Conservation (phyloP, 805 yeast genomes). For the Lipomyces chichibuensis region DNA sequence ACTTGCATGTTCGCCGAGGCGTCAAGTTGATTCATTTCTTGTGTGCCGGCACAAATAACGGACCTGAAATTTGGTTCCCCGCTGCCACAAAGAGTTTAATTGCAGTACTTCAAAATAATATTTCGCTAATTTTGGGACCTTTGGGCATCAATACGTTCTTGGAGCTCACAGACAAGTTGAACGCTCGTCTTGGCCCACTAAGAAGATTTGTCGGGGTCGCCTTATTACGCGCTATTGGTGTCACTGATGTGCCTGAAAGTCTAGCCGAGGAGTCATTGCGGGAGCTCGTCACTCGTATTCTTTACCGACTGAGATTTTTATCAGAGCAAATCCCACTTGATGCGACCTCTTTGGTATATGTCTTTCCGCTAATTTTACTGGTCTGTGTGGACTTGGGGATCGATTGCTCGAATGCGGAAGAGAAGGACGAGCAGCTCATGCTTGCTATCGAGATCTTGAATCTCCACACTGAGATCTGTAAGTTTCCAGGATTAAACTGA, state of each 20-base stretch:
- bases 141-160: slow-evolving; percentile 57
- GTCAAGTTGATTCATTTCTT: slow-evolving; percentile 58
- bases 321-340: slow-evolving; percentile 75
- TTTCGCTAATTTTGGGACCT: slow-evolving; percentile 49
- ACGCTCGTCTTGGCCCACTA: slow-evolving; percentile 55
- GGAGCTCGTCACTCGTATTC: slow-evolving; percentile 62
- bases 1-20: slow-evolving; percentile 52
- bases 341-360: slow-evolving; percentile 65
- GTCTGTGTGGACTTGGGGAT: slow-evolving; percentile 69
- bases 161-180: slow-evolving; percentile 55
- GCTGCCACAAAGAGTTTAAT: slow-evolving; percentile 59
- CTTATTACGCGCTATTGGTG: slow-evolving; percentile 58
- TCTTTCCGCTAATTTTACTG: slow-evolving; percentile 71
- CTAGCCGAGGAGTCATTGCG: slow-evolving; percentile 56
- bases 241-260: slow-evolving; percentile 47
- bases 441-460: slow-evolving; percentile 47
- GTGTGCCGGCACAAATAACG: slow-evolving; percentile 65
- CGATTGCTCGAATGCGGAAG: slow-evolving; percentile 57
- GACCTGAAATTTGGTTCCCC: slow-evolving; percentile 71
- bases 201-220: slow-evolving; percentile 68
- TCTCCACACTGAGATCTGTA: slow-evolving; percentile 55
- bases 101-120: slow-evolving; percentile 48
- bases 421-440: slow-evolving; percentile 84
- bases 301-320: slow-evolving; percentile 74
- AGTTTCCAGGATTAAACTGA: slow-evolving; percentile 42